phyloP scores from a whole-genome alignment of 192 early-diverging fungal species.

The Pilobolus umbonatus region DNA sequence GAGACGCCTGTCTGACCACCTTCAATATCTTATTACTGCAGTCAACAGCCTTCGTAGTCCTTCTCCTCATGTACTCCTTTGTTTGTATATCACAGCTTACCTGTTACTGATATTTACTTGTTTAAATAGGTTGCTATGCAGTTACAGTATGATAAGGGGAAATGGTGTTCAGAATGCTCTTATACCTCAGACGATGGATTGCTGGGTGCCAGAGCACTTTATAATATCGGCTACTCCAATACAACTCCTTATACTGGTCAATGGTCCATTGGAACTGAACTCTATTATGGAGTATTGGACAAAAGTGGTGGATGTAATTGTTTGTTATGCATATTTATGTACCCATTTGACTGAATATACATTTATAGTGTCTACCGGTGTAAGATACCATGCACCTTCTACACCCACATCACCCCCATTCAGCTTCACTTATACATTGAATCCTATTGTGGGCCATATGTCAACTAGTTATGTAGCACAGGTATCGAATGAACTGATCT shows the following conservation, averaged over 20 bases:
- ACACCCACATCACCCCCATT: constrained; percentile 37
- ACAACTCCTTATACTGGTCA: constrained; percentile 30
- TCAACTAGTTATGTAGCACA: constrained; percentile 79
- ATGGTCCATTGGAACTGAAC: constrained; percentile 65
- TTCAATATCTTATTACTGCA: constrained; percentile 57
- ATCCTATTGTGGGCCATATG: constrained; percentile 93
- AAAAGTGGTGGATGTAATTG: constrained; percentile 80
- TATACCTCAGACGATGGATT: constrained; percentile 74
- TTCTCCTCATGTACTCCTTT: constrained; percentile 45
- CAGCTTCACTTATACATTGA: constrained; percentile 70
- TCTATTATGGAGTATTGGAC: constrained; percentile 74
- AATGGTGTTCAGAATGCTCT: constrained; percentile 73
- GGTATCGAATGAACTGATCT: constrained; percentile 59
- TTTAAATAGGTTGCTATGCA: constrained; percentile 54
- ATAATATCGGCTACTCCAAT: constrained; percentile 59
- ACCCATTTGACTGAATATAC: background rate
- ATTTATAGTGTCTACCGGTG: constrained; percentile 58
- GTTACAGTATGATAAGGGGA: constrained; percentile 60
- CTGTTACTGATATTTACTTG: background rate
- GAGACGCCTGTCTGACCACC: constrained; percentile 43
- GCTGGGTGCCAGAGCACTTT: constrained; percentile 76
- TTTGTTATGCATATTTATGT: background rate
- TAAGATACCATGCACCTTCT: constrained; percentile 62
- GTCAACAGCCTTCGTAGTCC: constrained; percentile 56
- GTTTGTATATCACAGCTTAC: background rate